Evolutionary conservation across 2,329 filamentous ascomycete genomes (phyloP).

Genomic region (Gaeumannomyces tritici): DNA sequence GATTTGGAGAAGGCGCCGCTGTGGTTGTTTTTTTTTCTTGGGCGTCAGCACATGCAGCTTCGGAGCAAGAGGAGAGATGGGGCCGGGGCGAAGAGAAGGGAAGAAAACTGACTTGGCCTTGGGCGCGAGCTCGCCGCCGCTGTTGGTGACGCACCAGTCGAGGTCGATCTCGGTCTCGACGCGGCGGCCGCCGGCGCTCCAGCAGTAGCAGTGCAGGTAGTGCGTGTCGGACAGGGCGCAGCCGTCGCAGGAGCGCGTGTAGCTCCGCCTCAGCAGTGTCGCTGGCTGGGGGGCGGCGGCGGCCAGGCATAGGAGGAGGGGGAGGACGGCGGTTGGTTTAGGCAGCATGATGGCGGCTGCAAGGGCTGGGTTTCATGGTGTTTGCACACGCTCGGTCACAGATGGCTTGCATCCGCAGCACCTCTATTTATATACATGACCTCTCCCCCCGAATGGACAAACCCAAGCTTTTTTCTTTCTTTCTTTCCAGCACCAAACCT

Average conservation of each 20-base stretch:
- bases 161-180: constrained; percentile 3
- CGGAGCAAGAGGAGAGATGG: too few species aligned
- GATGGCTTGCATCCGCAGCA: too few species aligned
- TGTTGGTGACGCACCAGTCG: constrained; percentile 3
- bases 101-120: constrained; percentile 1
- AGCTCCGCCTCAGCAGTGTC: neutral
- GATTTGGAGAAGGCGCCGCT: neutral
- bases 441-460: too few species aligned
- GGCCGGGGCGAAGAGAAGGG: neutral
- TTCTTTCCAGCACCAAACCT: too few species aligned
- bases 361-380: too few species aligned
- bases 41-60: too few species aligned
- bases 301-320: neutral
- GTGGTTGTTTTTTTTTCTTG: neutral
- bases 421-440: too few species aligned
- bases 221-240: constrained; percentile 1
- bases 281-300: neutral
- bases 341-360: neutral
- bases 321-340: neutral
- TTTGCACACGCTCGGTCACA: too few species aligned
- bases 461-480: too few species aligned
- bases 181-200: neutral
- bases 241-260: neutral
- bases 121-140: neutral
- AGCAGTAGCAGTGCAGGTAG: constrained; percentile 1